phyloP scores from a whole-genome alignment of 1,284 basidiomycete genomes.

The Sanghuangporus baumii region DNA sequence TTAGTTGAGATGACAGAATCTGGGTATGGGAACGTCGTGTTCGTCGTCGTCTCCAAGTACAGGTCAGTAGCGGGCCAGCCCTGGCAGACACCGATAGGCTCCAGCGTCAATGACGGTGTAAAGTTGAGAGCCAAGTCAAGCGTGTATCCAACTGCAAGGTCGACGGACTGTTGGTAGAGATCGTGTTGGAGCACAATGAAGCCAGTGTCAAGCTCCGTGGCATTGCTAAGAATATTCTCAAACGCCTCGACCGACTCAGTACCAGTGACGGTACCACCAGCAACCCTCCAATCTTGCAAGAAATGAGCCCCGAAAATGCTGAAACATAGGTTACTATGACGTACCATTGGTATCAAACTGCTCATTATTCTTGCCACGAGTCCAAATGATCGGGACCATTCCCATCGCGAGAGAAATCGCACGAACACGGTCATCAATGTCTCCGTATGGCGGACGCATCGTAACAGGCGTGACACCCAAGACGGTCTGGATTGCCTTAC shows the following conservation, averaged over 20 bases:
- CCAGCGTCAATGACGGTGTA: constrained; percentile 54
- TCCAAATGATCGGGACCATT: constrained; percentile 78
- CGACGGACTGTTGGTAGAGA: constrained; percentile 79
- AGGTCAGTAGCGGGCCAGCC: constrained; percentile 47
- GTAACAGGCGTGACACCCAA: constrained; percentile 77
- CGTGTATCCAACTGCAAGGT: constrained; percentile 84
- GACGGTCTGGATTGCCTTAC: constrained; percentile 72
- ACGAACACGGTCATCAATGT: constrained; percentile 80
- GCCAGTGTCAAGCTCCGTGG: constrained; percentile 51
- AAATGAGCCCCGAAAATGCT: constrained; percentile 13
- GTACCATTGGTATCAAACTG: constrained; percentile 79
- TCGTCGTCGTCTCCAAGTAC: constrained; percentile 61
- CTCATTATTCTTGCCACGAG: constrained; percentile 46
- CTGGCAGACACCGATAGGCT: constrained; percentile 61
- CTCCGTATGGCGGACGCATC: constrained; percentile 49
- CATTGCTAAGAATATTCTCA: constrained; percentile 57
- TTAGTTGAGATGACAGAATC: constrained; percentile 21
- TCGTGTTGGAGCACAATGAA: constrained; percentile 92
- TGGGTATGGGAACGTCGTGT: constrained; percentile 50
- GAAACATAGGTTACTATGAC: constrained; percentile 12
- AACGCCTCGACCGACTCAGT: constrained; percentile 50
- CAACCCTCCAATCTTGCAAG: constrained; percentile 72
- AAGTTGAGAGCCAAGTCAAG: constrained; percentile 62
- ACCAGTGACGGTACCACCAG: constrained; percentile 63
- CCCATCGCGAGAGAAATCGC: constrained; percentile 82